Evolutionary conservation across 495 filamentous ascomycete species (phyloP), one percentile per base, ranked within the genome.

Genomic region (Penicillium alfredii): DNA sequence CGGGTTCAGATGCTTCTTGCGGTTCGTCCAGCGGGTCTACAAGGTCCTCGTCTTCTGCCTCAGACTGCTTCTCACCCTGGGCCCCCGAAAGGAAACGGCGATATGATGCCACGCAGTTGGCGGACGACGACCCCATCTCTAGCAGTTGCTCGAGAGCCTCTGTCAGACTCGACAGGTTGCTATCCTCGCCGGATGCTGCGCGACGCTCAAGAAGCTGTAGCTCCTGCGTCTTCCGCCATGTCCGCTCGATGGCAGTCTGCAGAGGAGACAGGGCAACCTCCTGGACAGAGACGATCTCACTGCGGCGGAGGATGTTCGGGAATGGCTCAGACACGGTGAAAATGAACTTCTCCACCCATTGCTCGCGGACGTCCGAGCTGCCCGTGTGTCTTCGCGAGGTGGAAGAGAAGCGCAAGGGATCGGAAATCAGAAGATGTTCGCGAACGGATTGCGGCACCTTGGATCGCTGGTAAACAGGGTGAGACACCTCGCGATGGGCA

Each of bases 181-280:
- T 67, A 33, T 81, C 78, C 28, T 92, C 86, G 6, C 85, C 83
- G 13, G 87, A 81, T 4, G 70, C 62, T n/a, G 88, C 71, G 24
- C 78, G 76, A 51, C 80, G 82, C 53, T 93, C 87, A 6, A 94
- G 60, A 8, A 72, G 47, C 7, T 74, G 65, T 63, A 98, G 72
- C 56, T 98, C 93, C 31, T 81, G 74, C 8, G 90, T 92, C 69
- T 96, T 96, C 33, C 87, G 76, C 51, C 82, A 79, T 22, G 93
- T 86, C n/a, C 90, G 77, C 56, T 96, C 90, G 29, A 97, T 74
- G 4, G 85, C 92, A 5, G 87, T 90, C 51, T 97, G 82, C 40
- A 90, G 64, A 6, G 90, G 84, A 14, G 76, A 74, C 9, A 94
- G 57, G 2, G 71, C 70, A 13, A 85, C 55, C 17, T 78, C 77